These are phyloP conservation scores for Thelonectria olida DNA, from an alignment of 2,329 filamentous ascomycete species.

Conservation along the genomic window DNA sequence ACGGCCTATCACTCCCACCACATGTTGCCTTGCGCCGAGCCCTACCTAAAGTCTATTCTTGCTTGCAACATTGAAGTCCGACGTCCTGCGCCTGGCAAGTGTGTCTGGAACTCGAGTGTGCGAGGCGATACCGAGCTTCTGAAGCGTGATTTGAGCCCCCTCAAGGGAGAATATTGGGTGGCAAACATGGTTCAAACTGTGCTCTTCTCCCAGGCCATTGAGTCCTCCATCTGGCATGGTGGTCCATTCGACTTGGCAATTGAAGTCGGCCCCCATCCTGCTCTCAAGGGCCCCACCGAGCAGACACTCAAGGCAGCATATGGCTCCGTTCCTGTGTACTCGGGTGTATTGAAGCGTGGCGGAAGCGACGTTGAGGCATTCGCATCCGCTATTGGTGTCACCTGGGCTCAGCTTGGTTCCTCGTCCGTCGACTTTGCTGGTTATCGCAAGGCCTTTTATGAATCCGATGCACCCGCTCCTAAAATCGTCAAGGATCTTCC, in stretches of 20 bases:
- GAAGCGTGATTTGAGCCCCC: slow-evolving; percentile 11
- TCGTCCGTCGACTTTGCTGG: slow-evolving; percentile 8
- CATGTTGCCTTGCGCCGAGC: slow-evolving; percentile 14
- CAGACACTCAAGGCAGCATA: slow-evolving; percentile 48
- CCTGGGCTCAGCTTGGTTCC: slow-evolving; percentile 4
- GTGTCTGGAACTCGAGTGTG: slow-evolving; percentile 29
- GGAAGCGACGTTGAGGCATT: slow-evolving; percentile 7
- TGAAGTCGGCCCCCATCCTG: slow-evolving; percentile 57
- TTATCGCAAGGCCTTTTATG: slow-evolving; percentile 10
- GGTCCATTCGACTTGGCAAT: slow-evolving; percentile 41
- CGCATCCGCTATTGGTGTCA: background rate
- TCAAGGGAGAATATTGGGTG: slow-evolving; percentile 44
- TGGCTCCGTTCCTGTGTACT: slow-evolving; percentile 2
- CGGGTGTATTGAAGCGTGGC: slow-evolving; percentile 3
- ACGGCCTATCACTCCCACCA: slow-evolving; percentile 35
- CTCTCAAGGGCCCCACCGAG: slow-evolving; percentile 51
- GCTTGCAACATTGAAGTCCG: slow-evolving; percentile 1
- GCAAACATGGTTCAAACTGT: slow-evolving; percentile 47
- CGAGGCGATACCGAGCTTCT: slow-evolving; percentile 23
- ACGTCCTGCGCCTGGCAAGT: slow-evolving; percentile 9
- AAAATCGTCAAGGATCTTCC: slow-evolving; percentile 7
- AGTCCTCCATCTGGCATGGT: slow-evolving; percentile 22
- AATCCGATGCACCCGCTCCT: background rate
- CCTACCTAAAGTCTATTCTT: slow-evolving; percentile 3
- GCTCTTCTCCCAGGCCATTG: slow-evolving; percentile 43